Base-by-base conservation (phyloP, 1,284 basidiomycete genomes). In the Pterulicium gracile region DNA sequence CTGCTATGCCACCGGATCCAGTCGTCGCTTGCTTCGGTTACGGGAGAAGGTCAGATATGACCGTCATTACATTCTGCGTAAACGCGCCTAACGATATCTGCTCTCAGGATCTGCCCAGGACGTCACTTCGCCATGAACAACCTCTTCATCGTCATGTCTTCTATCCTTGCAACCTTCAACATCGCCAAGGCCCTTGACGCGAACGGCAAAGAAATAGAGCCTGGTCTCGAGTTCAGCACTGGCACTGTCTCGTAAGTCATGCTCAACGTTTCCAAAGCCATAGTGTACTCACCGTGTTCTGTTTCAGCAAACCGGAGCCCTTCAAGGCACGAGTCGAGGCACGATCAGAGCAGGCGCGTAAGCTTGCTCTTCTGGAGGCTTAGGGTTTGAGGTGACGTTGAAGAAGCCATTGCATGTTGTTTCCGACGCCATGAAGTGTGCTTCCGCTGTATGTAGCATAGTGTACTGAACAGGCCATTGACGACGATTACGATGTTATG, bases 161-260 rank as follows among this genome's bases (percentile, higher is more conserved):
- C 34, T 20, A 32, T 50, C 2, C 47, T 56, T 4, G 47, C 56
- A 3, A 35, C 47, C 13, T 57, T 52, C 45, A 39, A 55, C 39
- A 51, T 57, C 17, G 13, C 5, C 7, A 34, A 52, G 19, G 2
- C 23, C 17, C n/a, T 45, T 18, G 24, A 15, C 27, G 47, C 4
- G 27, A 7, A 35, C 21, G 19, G 24, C 17, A 41, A 45, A 15
- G 20, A 20, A 12, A 35, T 45, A n/a, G 27, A 17, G 15, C 43
- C 43, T 5, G 22, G 4, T 4, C 13, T 32, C 10, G 24, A 45
- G 23, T 20, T 32, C n/a, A 12, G 12, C 4, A 27, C 24, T 32
- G 43, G 43, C 4, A 21, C 19, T 14, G 23, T 43, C 5, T 43
- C 20, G 42, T 43, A 24, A 4, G 42, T 43, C 4, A 15, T 39